Conservation (phyloP, 305 asterid species). For the Rubia peregrina region DNA sequence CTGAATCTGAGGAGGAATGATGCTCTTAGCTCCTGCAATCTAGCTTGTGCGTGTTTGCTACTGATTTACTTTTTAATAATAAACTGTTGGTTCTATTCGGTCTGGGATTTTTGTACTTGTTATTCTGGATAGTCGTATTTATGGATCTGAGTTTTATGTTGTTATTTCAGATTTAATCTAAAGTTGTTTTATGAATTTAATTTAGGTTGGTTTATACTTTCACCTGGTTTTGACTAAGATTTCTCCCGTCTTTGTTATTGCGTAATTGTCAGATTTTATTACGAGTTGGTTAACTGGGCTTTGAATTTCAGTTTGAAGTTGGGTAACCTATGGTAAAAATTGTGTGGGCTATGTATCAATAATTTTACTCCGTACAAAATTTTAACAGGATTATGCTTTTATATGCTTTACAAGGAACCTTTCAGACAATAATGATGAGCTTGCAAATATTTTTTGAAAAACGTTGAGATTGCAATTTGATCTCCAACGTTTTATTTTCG, state of each 20-base stretch:
- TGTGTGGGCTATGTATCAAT: too few species aligned
- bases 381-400: too few species aligned
- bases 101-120: background rate
- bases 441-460: too few species aligned
- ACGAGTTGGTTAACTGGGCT: background rate
- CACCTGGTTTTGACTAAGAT: too few species aligned
- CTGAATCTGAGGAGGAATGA: constrained; percentile 41
- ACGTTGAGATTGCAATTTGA: background rate
- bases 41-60: background rate
- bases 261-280: background rate
- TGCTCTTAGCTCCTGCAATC: background rate
- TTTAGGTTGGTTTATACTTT: background rate
- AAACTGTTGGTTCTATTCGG: background rate
- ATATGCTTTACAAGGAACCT: too few species aligned
- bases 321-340: too few species aligned
- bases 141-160: too few species aligned
- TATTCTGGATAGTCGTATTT: too few species aligned
- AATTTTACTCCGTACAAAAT: too few species aligned
- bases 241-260: too few species aligned
- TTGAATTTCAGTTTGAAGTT: too few species aligned
- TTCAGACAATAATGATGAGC: too few species aligned
- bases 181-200: background rate
- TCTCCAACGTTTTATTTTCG: background rate
- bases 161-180: background rate
- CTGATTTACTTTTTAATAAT: background rate